Conservation (phyloP, 805 yeast genomes). For the Brettanomyces naardenensis region DNA sequence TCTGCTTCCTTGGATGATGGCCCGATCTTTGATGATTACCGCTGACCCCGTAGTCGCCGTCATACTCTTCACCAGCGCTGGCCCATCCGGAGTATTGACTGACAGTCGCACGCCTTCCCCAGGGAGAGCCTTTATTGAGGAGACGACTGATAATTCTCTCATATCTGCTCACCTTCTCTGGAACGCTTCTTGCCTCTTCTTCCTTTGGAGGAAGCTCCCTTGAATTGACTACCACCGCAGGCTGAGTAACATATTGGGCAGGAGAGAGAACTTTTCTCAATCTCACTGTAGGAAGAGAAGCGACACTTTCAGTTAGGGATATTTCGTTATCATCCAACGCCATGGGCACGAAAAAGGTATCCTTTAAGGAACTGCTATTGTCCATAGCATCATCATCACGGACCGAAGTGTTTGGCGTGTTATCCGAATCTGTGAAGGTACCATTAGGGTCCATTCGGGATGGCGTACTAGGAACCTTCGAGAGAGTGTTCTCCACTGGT, state of each 20-base stretch:
- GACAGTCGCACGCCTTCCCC: slow-evolving; percentile 5
- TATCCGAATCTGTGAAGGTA: no score
- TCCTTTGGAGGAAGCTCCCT: slow-evolving; percentile 1
- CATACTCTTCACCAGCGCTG: slow-evolving; percentile 1
- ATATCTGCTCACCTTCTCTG: slow-evolving; percentile 22
- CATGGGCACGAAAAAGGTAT: no score
- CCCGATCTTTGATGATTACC: not conserved
- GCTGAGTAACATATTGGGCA: not conserved
- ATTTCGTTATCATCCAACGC: not conserved
- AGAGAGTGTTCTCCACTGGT: no score
- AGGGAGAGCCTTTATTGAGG: slow-evolving; percentile 9
- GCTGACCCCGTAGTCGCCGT: not conserved
- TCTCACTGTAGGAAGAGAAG: not conserved
- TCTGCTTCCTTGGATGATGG: slow-evolving; percentile 1
- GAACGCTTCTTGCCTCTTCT: slow-evolving; percentile 10
- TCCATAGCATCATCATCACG: no score
- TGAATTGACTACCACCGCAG: not conserved
- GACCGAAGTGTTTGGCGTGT: no score
- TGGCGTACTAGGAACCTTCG: no score
- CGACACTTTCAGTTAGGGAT: not conserved
- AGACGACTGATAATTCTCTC: slow-evolving; percentile 23
- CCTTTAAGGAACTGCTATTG: no score
- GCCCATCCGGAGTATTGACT: slow-evolving; percentile 1
- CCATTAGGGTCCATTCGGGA: no score
- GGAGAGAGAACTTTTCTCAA: not conserved